phyloP scores from a whole-genome alignment of 371 early-diverging fungal genomes.

The Actinomucor elegans region DNA sequence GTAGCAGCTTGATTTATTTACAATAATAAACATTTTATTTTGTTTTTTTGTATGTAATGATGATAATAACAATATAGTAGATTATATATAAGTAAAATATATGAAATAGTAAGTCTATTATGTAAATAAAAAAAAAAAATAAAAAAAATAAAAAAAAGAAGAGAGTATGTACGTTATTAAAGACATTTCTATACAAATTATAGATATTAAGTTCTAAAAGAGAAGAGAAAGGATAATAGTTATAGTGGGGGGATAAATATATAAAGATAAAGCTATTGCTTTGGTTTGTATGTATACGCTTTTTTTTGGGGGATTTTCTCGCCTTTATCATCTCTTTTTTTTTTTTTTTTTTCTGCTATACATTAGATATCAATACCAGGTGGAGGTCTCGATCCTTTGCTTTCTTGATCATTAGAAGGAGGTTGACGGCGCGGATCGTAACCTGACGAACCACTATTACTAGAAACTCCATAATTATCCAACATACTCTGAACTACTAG shows the following conservation, averaged over 20 bases:
- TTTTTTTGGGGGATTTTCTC: neutral
- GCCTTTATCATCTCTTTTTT: neutral
- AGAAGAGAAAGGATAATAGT: neutral
- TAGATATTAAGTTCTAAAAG: neutral
- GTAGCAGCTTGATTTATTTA: constrained; percentile 20
- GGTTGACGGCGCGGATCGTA: constrained; percentile 18
- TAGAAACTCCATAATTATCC: no score
- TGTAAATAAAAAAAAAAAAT: neutral
- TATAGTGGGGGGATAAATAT: constrained; percentile 4
- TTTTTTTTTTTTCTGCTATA: neutral
- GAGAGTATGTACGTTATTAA: constrained; percentile 1
- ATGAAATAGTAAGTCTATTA: neutral
- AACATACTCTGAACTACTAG: constrained; percentile 16
- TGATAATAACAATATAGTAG: no score
- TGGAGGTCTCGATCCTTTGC: constrained; percentile 18
- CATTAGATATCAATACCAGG: constrained; percentile 18
- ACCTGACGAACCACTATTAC: constrained; percentile 12
- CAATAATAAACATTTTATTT: neutral
- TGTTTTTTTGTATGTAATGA: neutral
- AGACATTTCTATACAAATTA: neutral
- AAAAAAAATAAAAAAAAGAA: neutral
- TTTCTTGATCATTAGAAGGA: constrained; percentile 6
- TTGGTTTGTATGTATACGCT: neutral
- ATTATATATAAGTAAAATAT: neutral
- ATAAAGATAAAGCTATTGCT: neutral